Evolutionary conservation across 176 grass and related monocot species (phyloP).

Genomic region (Paspalum notatum): DNA sequence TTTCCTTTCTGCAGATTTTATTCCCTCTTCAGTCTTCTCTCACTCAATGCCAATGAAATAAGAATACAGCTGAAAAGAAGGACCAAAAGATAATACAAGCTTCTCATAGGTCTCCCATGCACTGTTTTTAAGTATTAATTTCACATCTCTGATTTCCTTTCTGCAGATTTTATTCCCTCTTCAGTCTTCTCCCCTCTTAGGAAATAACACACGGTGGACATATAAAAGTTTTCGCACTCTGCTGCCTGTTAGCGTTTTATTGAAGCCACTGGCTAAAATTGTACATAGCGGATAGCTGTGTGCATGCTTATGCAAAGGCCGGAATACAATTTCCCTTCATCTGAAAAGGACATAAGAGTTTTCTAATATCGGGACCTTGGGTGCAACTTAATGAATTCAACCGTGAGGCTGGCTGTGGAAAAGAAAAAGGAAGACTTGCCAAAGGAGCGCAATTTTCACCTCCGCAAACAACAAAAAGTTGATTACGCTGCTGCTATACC

Average conservation of each 20-base stretch:
- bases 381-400: not conserved
- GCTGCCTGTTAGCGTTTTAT: not conserved
- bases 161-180: not conserved
- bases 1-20: not conserved
- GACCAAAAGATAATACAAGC: not conserved
- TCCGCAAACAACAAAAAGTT: not conserved
- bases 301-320: not conserved
- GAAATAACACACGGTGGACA: not conserved
- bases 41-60: constrained; percentile 3
- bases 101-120: not conserved
- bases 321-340: not conserved
- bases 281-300: not conserved
- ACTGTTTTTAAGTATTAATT: not conserved
- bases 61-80: constrained; percentile 17
- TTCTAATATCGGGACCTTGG: not conserved
- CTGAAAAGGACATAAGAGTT: not conserved
- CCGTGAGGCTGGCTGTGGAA: not conserved
- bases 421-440: constrained; percentile 24
- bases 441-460: not conserved
- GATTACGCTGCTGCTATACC: not conserved
- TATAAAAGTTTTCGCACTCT: not conserved
- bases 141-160: constrained; percentile 15
- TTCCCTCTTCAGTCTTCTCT: too few species aligned
- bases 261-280: not conserved
- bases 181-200: not conserved